Evolutionary conservation across 306 rosid genomes (phyloP).

Genomic region (Prunus salicina): DNA sequence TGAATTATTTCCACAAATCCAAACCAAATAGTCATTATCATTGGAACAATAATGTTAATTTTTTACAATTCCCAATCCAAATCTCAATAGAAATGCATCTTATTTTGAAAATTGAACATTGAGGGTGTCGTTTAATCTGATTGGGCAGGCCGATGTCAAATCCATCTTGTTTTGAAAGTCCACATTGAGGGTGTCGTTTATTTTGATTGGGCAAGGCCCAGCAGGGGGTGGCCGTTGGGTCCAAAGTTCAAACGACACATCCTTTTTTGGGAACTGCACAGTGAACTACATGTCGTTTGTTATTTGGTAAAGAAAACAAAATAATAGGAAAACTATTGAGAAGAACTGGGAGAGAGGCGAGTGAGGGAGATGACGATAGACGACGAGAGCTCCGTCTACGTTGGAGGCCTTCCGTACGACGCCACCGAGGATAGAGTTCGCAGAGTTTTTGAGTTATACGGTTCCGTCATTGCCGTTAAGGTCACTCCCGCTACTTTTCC

Average conservation of each 20-base stretch:
- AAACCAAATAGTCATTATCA: no score
- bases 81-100: no score
- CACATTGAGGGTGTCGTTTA: neutral
- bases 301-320: no score
- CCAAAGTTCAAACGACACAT: neutral
- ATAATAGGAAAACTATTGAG: neutral
- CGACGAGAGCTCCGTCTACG: constrained; percentile 86
- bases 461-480: constrained; percentile 82
- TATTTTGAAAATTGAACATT: neutral
- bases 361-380: constrained; percentile 56
- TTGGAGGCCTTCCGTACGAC: constrained; percentile 83
- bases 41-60: no score
- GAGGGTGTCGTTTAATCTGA: neutral
- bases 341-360: neutral
- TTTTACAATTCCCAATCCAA: no score
- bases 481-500: constrained; percentile 30
- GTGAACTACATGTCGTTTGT: no score
- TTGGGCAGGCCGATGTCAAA: neutral
- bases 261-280: no score
- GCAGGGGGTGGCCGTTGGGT: neutral
- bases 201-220: neutral
- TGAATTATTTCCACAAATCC: no score
- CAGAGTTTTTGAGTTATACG: constrained; percentile 71
- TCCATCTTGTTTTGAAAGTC: neutral
- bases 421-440: constrained; percentile 65